These are phyloP conservation scores for Aegilops tauschii DNA, from an alignment of 176 grass and related monocot genomes.

Conservation along the genomic window DNA sequence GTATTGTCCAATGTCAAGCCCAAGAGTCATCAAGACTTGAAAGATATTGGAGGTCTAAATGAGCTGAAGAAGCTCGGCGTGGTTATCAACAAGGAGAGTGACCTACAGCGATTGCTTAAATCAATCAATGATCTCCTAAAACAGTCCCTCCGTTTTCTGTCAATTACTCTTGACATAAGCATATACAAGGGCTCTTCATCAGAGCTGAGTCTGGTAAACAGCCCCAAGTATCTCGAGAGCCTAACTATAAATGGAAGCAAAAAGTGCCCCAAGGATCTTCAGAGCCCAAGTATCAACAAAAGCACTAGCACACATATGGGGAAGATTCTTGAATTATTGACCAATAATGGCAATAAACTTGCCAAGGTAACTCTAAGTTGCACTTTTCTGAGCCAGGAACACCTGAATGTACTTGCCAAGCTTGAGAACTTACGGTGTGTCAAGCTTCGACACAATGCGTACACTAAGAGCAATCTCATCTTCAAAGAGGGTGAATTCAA, in stretches of 20 bases:
- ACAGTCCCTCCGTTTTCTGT: background rate
- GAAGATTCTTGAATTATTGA: background rate
- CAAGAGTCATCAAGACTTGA: background rate
- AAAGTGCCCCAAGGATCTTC: too few relatives aligned
- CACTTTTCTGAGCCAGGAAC: background rate
- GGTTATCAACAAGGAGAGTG: background rate
- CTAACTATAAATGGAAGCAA: background rate
- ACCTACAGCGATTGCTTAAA: background rate
- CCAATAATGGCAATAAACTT: rapidly evolving
- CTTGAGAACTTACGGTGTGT: background rate
- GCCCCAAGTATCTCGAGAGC: background rate
- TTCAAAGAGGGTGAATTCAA: background rate
- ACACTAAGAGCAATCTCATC: background rate
- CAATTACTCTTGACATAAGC: background rate
- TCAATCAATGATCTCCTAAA: background rate
- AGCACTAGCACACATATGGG: background rate
- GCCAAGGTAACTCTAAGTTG: slow-evolving; percentile 12
- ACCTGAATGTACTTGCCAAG: background rate
- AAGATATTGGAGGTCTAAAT: background rate
- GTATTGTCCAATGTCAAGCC: background rate
- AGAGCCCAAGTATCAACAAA: background rate
- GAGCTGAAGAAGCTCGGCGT: slow-evolving; percentile 7
- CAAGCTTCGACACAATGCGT: background rate
- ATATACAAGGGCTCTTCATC: background rate
- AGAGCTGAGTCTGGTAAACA: background rate